A percentile compares a stretch with the other conserved stretches of the same genome.
Conservation (phyloP, 148 eudicot species). For the Salicornia ramosissima region DNA sequence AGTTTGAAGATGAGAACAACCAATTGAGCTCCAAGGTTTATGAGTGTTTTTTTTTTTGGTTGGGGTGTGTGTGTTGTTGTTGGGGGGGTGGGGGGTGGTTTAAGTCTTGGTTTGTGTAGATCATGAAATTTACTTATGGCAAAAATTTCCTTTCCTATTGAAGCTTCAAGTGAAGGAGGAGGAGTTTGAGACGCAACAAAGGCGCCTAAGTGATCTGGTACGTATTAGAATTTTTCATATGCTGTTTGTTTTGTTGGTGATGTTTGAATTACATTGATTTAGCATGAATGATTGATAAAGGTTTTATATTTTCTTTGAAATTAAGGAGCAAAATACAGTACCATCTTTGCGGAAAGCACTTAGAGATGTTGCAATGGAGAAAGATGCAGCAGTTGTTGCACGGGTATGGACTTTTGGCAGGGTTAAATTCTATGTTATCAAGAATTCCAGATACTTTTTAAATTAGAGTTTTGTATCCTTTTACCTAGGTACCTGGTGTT, state of each 20-base stretch:
- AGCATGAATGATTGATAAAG: not conserved
- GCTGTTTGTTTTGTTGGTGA: not conserved
- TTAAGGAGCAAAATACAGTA: constrained; percentile 75
- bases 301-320: constrained; percentile 7
- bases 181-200: constrained; percentile 55
- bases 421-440: not conserved
- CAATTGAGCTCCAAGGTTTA: constrained; percentile 52
- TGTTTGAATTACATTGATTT: not conserved
- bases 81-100: too few species aligned
- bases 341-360: constrained; percentile 92
- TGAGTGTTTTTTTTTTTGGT: too few species aligned
- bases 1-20: constrained; percentile 68
- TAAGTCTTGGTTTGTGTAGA: not conserved
- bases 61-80: too few species aligned
- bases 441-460: not conserved
- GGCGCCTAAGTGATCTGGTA: constrained; percentile 81
- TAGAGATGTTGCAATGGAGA: constrained; percentile 95
- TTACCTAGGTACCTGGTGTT: constrained; percentile 24
- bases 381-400: constrained; percentile 99
- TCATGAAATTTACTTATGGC: not conserved
- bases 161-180: constrained; percentile 63
- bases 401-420: constrained; percentile 44
- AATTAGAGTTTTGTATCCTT: constrained; percentile 2
- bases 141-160: constrained; percentile 11
- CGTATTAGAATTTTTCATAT: not conserved